phyloP scores from a whole-genome alignment of 2,329 filamentous ascomycete species.

The Aureobasidium sp. region DNA sequence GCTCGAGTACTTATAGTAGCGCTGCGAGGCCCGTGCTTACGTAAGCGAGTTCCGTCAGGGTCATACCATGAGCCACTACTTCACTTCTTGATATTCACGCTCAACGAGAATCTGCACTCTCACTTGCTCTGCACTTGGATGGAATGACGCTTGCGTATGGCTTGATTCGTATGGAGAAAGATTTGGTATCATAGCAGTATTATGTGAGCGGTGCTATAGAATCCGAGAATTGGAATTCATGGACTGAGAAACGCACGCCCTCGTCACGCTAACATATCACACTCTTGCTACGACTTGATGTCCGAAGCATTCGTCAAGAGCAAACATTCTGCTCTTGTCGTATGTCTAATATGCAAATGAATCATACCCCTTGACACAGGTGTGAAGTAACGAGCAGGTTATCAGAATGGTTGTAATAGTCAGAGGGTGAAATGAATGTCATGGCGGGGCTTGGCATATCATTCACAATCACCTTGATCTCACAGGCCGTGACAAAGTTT shows the following conservation, averaged over 20 bases:
- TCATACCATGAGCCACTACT: neutral
- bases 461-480: constrained; percentile 2
- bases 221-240: too few species aligned
- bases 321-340: neutral
- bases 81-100: neutral
- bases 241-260: too few species aligned
- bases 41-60: neutral
- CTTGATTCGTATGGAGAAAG: too few species aligned
- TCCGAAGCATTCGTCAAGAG: neutral
- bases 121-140: neutral
- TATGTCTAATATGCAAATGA: neutral
- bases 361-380: neutral
- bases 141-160: too few species aligned
- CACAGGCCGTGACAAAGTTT: neutral
- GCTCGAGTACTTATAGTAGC: neutral
- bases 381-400: neutral
- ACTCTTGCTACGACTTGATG: too few species aligned
- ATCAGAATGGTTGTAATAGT: neutral
- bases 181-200: too few species aligned
- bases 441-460: neutral
- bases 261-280: too few species aligned
- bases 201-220: too few species aligned
- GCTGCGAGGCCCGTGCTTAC: neutral
- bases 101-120: neutral
- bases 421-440: neutral